Evolutionary conservation across 768 basidiomycete genomes (phyloP), one percentile per base, ranked within the genome.

Genomic region (Psilocybe subaeruginosa): DNA sequence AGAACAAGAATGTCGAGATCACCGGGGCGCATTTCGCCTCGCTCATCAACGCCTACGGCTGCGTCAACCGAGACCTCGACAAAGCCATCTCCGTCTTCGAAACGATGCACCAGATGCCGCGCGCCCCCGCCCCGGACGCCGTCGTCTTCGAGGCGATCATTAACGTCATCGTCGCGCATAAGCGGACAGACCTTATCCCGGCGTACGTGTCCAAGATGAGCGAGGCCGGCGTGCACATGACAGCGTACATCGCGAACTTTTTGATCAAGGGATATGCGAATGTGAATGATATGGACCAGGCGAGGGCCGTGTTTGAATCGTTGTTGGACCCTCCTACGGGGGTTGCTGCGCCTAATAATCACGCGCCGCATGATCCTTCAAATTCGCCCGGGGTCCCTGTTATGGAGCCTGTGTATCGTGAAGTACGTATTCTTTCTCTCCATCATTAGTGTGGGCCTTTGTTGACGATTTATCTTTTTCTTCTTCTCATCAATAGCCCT

Each of bases 161-260:
- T 80, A 95, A 92, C 72, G 91, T 91, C 30, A 77, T 96, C 45
- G 87, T 94, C 49, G 88, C 86, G 3, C 86, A 89, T 71, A 89
- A 88, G 37, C 87, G 90, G 14, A 80, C 89, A 55, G 94, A 95
- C 64, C 84, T 95, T 49, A 82, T 95, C 27, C 87, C 88, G 0
- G 67, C 76, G 16, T 95, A 93, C 70, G 73, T 90, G 37, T 71
- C 76, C 33, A 84, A 85, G 59, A 86, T 98, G 78, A 77, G 75
- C 23, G 66, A 74, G 1, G 78, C 82, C 5, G 86, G 86, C 33
- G 85, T 95, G 7, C 90, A 91, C 68, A 90, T 95, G 86, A 98
- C 96, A 2, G 95, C 97, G 5, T 99, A 99, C 74, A 92, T 98
- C 65, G 91, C 90, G 29, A 98, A 98, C 77, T 80, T 89, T 59